Percentiles rank a stretch among this genome's conserved stretches.
phyloP scores from a whole-genome alignment of 257 asterid species.

The Penstemon barbatus region DNA sequence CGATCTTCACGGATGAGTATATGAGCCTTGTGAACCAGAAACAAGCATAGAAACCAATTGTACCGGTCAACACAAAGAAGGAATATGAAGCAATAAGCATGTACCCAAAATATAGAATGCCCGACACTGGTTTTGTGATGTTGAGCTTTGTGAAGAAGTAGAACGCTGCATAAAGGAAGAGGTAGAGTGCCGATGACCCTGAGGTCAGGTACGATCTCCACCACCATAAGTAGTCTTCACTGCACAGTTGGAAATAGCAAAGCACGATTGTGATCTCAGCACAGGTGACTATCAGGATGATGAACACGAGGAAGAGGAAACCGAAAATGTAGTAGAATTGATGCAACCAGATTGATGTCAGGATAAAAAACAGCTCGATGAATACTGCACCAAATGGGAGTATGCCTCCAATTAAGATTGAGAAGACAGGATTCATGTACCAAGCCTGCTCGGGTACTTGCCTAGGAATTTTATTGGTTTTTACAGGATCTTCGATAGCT shows the following conservation, averaged over 20 bases:
- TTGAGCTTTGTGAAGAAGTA: slow-evolving; percentile 90
- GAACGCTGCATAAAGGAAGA: slow-evolving; percentile 77
- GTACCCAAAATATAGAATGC: slow-evolving; percentile 77
- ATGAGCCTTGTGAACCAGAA: slow-evolving; percentile 93
- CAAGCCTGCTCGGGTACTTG: slow-evolving; percentile 87
- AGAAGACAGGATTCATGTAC: slow-evolving; percentile 83
- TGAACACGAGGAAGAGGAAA: slow-evolving; percentile 73
- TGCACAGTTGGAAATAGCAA: slow-evolving; percentile 93
- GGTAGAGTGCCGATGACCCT: slow-evolving; percentile 80
- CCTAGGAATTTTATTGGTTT: slow-evolving; percentile 87
- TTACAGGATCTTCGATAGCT: slow-evolving; percentile 83
- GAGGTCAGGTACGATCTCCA: slow-evolving; percentile 89
- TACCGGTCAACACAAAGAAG: slow-evolving; percentile 85
- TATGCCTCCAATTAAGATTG: slow-evolving; percentile 83
- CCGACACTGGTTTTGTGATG: slow-evolving; percentile 81
- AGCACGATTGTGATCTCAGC: slow-evolving; percentile 88
- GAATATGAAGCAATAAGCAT: slow-evolving; percentile 84
- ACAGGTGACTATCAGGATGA: slow-evolving; percentile 79
- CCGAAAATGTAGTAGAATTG: slow-evolving; percentile 92
- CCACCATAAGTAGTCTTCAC: slow-evolving; percentile 96
- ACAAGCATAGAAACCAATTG: slow-evolving; percentile 83
- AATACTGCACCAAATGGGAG: slow-evolving; percentile 95
- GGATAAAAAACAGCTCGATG: slow-evolving; percentile 85
- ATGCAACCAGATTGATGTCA: slow-evolving; percentile 88
- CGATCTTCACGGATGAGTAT: slow-evolving; percentile 90